Evolutionary conservation across 148 eudicot genomes (phyloP), one percentile per base, ranked within the genome.

Genomic region (Silene conica): DNA sequence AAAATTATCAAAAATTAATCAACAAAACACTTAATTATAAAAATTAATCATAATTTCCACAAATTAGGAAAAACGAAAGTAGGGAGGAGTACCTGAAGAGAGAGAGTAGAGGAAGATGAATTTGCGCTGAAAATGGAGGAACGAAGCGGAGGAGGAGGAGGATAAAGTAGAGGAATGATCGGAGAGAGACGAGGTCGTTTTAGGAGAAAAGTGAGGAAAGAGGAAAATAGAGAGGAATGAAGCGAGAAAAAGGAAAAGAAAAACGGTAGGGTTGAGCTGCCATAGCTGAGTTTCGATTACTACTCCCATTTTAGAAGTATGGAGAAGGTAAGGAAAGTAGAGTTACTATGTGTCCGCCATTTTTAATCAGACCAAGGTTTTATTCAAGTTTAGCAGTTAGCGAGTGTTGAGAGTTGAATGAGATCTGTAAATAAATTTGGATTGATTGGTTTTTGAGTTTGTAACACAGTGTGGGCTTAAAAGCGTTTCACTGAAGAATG

Each of bases 251-350:
- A 95, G 63, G 86, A 90, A 75, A 1, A 82, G 16, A 19, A 68
- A 90, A 1, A 95, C 15, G 5, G 82, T 7, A 52, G 80, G 67
- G 77, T 87, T 82, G 9, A 90, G 89, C 62, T 86, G 80, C 97
- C 97, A 95, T 11, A 86, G 67, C 56, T 89, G 85, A 63, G 74
- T 86, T 67, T 92, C 90, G 76, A 95, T 89, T 46, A 86, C 84
- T 14, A 95, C 86, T 46, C 80, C 90, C 96, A 90, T 92, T 77
- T 64, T 58, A 15, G 22, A 26, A 50, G 8, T 26, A n/a, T 21
- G 68, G 41, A 62, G 43, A 38, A 6, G 0, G 0, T 38, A 38
- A 64, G 15, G 63, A 38, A 50, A 74, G 65, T 67, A 22, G 28
- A 6, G 63, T 9, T 58, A 16, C 73, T 48, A 52, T 50, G 61